These are phyloP conservation scores for Prunus mira DNA, from an alignment of 306 rosid genomes.

Conservation along the genomic window DNA sequence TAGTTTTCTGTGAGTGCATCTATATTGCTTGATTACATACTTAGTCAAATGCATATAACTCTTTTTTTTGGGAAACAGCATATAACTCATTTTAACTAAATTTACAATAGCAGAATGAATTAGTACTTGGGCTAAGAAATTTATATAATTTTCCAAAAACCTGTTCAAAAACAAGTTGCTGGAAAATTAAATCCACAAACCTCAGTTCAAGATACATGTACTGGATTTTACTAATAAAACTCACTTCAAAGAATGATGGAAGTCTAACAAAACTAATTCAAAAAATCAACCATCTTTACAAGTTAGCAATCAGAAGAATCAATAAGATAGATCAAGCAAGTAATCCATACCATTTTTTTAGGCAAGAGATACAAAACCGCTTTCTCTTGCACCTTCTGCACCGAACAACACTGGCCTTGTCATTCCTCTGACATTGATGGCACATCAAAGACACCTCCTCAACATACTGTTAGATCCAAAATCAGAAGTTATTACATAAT, in stretches of 20 bases:
- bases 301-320: neutral
- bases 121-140: neutral
- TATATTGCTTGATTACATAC: neutral
- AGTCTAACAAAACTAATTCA: neutral
- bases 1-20: neutral
- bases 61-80: too few relatives aligned
- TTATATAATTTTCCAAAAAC: neutral
- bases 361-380: slow-evolving; percentile 57
- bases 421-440: slow-evolving; percentile 85
- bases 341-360: slow-evolving; percentile 42
- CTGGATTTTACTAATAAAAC: neutral
- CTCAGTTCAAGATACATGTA: neutral
- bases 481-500: neutral
- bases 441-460: slow-evolving; percentile 51
- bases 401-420: slow-evolving; percentile 61
- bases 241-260: neutral
- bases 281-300: neutral
- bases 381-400: slow-evolving; percentile 46
- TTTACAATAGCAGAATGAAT: neutral
- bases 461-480: slow-evolving; percentile 32
- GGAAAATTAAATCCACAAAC: neutral
- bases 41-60: neutral
- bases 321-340: neutral
- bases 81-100: neutral
- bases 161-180: neutral